Evolutionary conservation across 768 basidiomycete species (phyloP).

Genomic region (Agaricus sinodeliciosus): DNA sequence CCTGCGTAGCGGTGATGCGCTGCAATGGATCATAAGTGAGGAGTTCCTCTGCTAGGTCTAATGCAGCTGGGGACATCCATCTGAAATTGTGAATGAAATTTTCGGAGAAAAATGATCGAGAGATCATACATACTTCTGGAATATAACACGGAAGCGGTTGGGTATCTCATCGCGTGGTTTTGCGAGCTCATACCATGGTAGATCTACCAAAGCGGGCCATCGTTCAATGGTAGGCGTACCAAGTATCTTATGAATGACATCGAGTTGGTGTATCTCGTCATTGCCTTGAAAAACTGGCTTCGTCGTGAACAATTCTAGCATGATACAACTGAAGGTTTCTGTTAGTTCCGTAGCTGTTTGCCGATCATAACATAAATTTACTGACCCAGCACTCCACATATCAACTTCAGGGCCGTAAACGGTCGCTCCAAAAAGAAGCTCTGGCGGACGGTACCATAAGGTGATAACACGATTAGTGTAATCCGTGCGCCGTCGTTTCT

Average conservation of each 20-base stretch:
- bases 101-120: neutral
- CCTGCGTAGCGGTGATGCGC: constrained; percentile 73
- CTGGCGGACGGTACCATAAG: constrained; percentile 96
- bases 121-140: constrained; percentile 59
- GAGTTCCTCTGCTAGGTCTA: constrained; percentile 82
- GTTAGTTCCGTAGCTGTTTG: neutral
- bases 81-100: constrained; percentile 29
- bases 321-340: constrained; percentile 74
- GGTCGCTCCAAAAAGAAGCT: constrained; percentile 91
- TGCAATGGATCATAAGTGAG: constrained; percentile 75
- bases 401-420: constrained; percentile 97
- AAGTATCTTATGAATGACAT: constrained; percentile 84
- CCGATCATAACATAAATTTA: constrained; percentile 4
- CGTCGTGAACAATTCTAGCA: constrained; percentile 94
- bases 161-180: constrained; percentile 74
- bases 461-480: constrained; percentile 99
- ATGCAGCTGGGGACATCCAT: constrained; percentile 79
- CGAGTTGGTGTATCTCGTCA: constrained; percentile 96
- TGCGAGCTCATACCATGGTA: constrained; percentile 99
- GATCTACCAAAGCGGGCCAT: constrained; percentile 76
- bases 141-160: constrained; percentile 78
- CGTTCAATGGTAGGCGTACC: constrained; percentile 80
- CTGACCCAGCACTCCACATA: constrained; percentile 99
- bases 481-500: constrained; percentile 82
- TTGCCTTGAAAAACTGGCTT: constrained; percentile 97